Percentiles rank a stretch among this genome's conserved stretches.
Evolutionary conservation across 352 stramenopile species (phyloP).

Genomic region (Phytophthora colocasiae): DNA sequence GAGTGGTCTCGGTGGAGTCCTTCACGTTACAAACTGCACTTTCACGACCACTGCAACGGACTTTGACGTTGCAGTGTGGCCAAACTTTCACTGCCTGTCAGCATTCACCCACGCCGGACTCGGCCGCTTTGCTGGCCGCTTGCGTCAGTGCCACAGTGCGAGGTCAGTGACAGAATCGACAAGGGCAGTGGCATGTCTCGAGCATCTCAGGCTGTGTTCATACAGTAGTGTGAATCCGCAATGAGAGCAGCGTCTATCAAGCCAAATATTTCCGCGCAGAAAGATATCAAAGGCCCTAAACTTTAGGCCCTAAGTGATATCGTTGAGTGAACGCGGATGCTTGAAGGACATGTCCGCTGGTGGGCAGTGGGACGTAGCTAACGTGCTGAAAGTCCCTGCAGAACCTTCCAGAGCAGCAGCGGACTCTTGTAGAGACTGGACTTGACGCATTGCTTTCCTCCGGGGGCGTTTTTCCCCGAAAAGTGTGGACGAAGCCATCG

Average conservation of each 20-base stretch:
- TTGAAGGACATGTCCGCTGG: conserved; percentile 15
- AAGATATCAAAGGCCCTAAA: background rate
- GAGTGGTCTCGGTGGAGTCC: conserved; percentile 9
- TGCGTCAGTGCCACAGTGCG: conserved; percentile 22
- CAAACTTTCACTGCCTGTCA: conserved; percentile 13
- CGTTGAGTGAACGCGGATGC: background rate
- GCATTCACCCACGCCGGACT: conserved; percentile 6
- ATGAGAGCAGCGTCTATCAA: conserved; percentile 6
- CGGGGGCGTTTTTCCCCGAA: conserved; percentile 9
- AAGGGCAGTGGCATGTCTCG: conserved; percentile 8
- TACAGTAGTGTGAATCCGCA: background rate
- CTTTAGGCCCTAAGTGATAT: background rate
- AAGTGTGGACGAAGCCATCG: conserved; percentile 5
- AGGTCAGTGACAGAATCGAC: background rate
- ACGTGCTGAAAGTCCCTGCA: conserved; percentile 5
- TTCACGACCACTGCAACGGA: conserved; percentile 4
- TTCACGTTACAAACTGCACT: conserved; percentile 8
- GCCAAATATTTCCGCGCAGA: conserved; percentile 15
- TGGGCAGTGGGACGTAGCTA: conserved; percentile 26
- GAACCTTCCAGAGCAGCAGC: conserved; percentile 24
- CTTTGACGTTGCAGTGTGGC: too few species aligned
- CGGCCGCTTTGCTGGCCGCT: conserved; percentile 9
- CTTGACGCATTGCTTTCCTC: conserved; percentile 6
- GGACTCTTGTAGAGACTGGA: conserved; percentile 19
- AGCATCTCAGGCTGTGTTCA: conserved; percentile 11